Evolutionary conservation across 805 yeast genomes (phyloP).

Genomic region (Saturnispora hagleri): DNA sequence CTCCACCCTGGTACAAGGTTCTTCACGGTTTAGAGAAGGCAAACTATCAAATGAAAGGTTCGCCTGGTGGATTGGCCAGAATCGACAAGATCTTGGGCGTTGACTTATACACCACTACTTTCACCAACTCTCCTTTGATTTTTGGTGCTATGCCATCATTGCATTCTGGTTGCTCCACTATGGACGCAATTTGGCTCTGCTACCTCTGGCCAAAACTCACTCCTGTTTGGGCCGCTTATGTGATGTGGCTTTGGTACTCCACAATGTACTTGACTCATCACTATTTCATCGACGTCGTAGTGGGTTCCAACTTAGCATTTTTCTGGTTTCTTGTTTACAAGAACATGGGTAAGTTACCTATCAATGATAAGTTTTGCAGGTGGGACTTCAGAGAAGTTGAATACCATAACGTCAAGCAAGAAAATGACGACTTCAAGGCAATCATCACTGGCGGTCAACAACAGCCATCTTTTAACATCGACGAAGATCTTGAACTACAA

Average conservation of each 20-base stretch:
- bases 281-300: slow-evolving; percentile 85
- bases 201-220: slow-evolving; percentile 70
- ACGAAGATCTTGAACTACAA: slow-evolving; percentile 11
- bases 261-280: slow-evolving; percentile 98
- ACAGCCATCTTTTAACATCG: not conserved
- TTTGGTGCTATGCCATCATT: slow-evolving; percentile 75
- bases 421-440: slow-evolving; percentile 17
- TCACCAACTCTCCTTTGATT: slow-evolving; percentile 79
- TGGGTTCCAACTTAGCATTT: slow-evolving; percentile 82
- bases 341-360: slow-evolving; percentile 51
- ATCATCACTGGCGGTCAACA: not conserved
- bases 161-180: slow-evolving; percentile 89
- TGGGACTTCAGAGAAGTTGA: slow-evolving; percentile 14
- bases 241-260: slow-evolving; percentile 96
- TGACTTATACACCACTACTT: slow-evolving; percentile 75
- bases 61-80: slow-evolving; percentile 91
- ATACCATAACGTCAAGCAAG: slow-evolving; percentile 11
- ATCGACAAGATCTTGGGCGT: slow-evolving; percentile 73
- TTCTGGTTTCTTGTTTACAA: slow-evolving; percentile 61
- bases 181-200: slow-evolving; percentile 82
- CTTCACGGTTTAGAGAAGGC: slow-evolving; percentile 84
- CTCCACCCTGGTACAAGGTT: slow-evolving; percentile 95
- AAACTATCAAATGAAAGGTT: slow-evolving; percentile 81
- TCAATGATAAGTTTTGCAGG: slow-evolving; percentile 44
- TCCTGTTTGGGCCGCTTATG: slow-evolving; percentile 64